Evolutionary conservation across 2,329 filamentous ascomycete species (phyloP).

Genomic region (Microdochium nivale): DNA sequence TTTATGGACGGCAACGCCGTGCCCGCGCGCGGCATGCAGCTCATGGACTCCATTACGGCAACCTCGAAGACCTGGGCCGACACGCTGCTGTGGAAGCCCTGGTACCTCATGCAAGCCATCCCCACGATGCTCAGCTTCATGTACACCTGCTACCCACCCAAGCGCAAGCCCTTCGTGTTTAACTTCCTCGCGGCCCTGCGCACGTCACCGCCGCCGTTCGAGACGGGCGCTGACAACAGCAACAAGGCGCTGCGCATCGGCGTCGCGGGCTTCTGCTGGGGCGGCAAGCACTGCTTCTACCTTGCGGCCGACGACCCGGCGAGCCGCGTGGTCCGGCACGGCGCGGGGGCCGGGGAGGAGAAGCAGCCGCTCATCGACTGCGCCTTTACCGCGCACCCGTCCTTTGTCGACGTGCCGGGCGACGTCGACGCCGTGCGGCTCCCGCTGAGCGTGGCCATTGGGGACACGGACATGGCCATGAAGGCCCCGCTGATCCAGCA

Average conservation of each 20-base stretch:
- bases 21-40: slow-evolving; percentile 6
- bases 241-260: slow-evolving; percentile 30
- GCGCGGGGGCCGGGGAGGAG: slow-evolving; percentile 10
- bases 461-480: slow-evolving; percentile 33
- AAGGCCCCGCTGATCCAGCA: slow-evolving; percentile 18
- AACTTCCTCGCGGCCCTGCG: slow-evolving; percentile 27
- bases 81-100: slow-evolving; percentile 20
- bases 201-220: not conserved
- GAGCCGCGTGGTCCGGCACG: not conserved
- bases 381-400: slow-evolving; percentile 45
- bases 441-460: slow-evolving; percentile 38
- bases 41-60: slow-evolving; percentile 18
- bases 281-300: slow-evolving; percentile 44
- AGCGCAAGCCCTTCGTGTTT: slow-evolving; percentile 23
- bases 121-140: slow-evolving; percentile 21
- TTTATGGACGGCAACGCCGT: slow-evolving; percentile 36
- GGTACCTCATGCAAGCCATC: slow-evolving; percentile 12
- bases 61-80: slow-evolving; percentile 8
- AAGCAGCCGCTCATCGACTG: slow-evolving; percentile 36
- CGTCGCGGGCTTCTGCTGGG: slow-evolving; percentile 56
- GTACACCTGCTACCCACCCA: slow-evolving; percentile 18
- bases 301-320: slow-evolving; percentile 30
- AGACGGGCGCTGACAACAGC: slow-evolving; percentile 1
- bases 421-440: slow-evolving; percentile 35
- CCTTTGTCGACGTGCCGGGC: slow-evolving; percentile 32